These are phyloP conservation scores for Pseudogymnoascus sp. DNA, from an alignment of 2,329 filamentous ascomycete species.

Conservation along the genomic window DNA sequence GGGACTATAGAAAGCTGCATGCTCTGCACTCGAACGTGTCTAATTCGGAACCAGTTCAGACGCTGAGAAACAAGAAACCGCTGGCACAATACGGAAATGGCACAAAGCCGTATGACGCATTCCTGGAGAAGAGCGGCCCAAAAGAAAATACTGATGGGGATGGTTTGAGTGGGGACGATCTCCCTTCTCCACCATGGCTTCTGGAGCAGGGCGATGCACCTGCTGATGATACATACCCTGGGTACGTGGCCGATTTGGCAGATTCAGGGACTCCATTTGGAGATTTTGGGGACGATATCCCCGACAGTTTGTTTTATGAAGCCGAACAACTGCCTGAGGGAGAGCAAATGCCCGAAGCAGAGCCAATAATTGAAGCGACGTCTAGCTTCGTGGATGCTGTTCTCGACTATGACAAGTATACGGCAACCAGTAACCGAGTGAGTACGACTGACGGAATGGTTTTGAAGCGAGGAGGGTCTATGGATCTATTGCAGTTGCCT, in stretches of 20 bases:
- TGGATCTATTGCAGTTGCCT: not conserved
- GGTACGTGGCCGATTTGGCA: slow-evolving; percentile 6
- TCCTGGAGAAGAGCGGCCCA: slow-evolving; percentile 12
- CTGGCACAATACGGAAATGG: slow-evolving; percentile 23
- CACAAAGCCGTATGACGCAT: slow-evolving; percentile 19
- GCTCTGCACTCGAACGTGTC: slow-evolving; percentile 26
- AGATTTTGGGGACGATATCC: slow-evolving; percentile 23
- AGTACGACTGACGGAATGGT: not conserved
- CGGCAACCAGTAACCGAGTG: not conserved
- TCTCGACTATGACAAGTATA: slow-evolving; percentile 23
- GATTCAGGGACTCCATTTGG: slow-evolving; percentile 13
- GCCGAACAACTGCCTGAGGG: not conserved
- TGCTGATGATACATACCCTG: slow-evolving; percentile 5
- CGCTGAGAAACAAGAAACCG: slow-evolving; percentile 23
- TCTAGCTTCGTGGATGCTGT: slow-evolving; percentile 22
- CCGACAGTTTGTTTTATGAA: slow-evolving; percentile 21
- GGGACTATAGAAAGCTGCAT: slow-evolving; percentile 25
- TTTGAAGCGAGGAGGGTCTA: not conserved
- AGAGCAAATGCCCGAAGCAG: slow-evolving; percentile 12
- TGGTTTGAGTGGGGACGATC: slow-evolving; percentile 31
- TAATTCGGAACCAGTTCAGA: slow-evolving; percentile 17
- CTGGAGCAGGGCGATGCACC: slow-evolving; percentile 15
- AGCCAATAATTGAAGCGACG: slow-evolving; percentile 13
- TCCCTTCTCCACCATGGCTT: slow-evolving; percentile 32
- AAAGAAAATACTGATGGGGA: slow-evolving; percentile 4